Base-by-base conservation (phyloP, 306 rosid species). In the Lathyrus oleraceus region DNA sequence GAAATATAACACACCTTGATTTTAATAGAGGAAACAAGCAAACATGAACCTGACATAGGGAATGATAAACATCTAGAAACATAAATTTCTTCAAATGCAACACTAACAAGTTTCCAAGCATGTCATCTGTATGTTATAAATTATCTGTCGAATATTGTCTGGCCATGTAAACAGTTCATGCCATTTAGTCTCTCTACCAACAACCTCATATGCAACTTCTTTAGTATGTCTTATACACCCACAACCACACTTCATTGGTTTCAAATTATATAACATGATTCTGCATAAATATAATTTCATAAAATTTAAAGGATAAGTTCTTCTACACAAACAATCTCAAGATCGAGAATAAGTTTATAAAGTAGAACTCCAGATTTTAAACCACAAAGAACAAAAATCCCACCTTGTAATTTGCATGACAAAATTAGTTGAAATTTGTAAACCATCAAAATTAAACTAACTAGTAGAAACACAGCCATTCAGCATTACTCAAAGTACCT, bases 401-500 rank as follows among this genome's bases (percentile, higher is more conserved):
- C 13, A 10, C 47, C 73, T 15, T 16, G 19, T 40, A 43, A 56
- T 14, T 56, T 57, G 8, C 15, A 40, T 27, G 56, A n/a, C 19
- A 57, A 56, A 40, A 56, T 54, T n/a, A 54, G 42, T 20, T 39
- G 54, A 39, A 32, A 25, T 63, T 51, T 35, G 53, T 13, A 52
- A 25, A 53, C 61, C 40, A 58, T 40, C 36, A 65, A 65, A 65
- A 12, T 65, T 19, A 65, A 74, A 74, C 67, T 28, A 43, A 64
- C 38, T 40, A 9, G 17, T 51, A 11, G 28, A 40, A 51, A 63
- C 54, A 77, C 47, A 59, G 43, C 53, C 59, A 68, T 25, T 63
- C 36, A 48, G 54, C 16, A 60, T 23, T 56, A 47, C 42, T 6
- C 9, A 20, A 69, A 83, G 76, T 71, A 94, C 98, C 87, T 86